Conservation (phyloP, 768 basidiomycete species). For the Wakefieldia striispora region DNA sequence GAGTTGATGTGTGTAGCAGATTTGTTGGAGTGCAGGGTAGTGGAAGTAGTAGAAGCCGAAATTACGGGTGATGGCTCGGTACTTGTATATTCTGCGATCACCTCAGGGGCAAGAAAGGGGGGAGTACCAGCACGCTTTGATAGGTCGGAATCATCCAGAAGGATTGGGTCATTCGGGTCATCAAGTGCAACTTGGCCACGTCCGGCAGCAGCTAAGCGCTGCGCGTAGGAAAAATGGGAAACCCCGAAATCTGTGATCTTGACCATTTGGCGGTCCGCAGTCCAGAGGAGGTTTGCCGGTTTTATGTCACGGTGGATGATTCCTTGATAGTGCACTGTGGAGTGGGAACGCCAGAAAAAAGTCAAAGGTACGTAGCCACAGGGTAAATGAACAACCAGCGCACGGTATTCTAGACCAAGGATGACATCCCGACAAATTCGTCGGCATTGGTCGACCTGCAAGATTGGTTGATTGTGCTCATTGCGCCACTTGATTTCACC, state of each 20-base stretch:
- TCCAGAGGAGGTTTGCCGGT: conserved; percentile 94
- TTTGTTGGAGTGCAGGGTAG: conserved; percentile 31
- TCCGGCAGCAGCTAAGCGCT: conserved; percentile 68
- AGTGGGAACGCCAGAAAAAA: not conserved
- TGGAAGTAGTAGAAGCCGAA: conserved; percentile 29
- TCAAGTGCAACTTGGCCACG: conserved; percentile 35
- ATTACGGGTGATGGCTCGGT: conserved; percentile 35
- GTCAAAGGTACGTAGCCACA: conserved; percentile 5
- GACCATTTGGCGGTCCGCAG: conserved; percentile 78
- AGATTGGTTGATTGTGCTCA: conserved; percentile 60
- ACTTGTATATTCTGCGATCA: conserved; percentile 65
- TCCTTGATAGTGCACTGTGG: conserved; percentile 89
- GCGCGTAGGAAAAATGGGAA: conserved; percentile 91
- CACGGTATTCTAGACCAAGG: conserved; percentile 92
- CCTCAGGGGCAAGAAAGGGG: conserved; percentile 94
- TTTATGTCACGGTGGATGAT: conserved; percentile 99
- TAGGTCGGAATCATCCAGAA: conserved; percentile 82
- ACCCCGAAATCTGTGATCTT: conserved; percentile 99
- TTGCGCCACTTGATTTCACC: conserved; percentile 93
- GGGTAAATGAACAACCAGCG: conserved; percentile 36
- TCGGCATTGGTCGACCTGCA: conserved; percentile 79
- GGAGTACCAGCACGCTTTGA: conserved; percentile 94
- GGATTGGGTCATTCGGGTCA: conserved; percentile 56
- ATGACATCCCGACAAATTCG: conserved; percentile 91
- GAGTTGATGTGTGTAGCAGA: conserved; percentile 31